Evolutionary conservation across 2,329 filamentous ascomycete genomes (phyloP).

Genomic region (Scedosporium dehoogii): DNA sequence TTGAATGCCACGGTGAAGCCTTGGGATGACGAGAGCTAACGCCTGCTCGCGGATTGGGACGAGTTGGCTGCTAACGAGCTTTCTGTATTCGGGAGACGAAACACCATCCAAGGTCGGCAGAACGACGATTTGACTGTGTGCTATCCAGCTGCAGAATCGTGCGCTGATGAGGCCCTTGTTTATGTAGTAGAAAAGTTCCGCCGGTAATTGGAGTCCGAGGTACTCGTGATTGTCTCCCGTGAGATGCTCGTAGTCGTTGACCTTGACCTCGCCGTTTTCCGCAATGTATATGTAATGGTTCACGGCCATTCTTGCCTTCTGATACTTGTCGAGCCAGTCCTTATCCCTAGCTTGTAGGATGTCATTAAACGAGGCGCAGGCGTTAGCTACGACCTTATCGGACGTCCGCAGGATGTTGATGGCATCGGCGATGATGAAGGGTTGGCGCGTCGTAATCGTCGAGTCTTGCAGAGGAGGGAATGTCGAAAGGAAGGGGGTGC

Average conservation of each 20-base stretch:
- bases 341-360: conserved; percentile 61
- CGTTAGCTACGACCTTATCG: conserved; percentile 58
- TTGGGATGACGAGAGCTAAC: conserved; percentile 67
- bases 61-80: conserved; percentile 65
- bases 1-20: conserved; percentile 74
- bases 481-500: conserved; percentile 67
- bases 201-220: conserved; percentile 78
- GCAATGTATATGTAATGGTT: conserved; percentile 81
- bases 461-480: conserved; percentile 67
- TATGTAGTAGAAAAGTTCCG: conserved; percentile 85
- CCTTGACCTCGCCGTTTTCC: conserved; percentile 64
- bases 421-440: conserved; percentile 61
- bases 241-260: conserved; percentile 61
- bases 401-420: conserved; percentile 64
- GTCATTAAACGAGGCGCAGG: conserved; percentile 72
- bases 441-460: conserved; percentile 42
- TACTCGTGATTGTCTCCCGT: conserved; percentile 83
- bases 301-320: conserved; percentile 73
- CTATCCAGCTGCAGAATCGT: conserved; percentile 71
- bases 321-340: conserved; percentile 77
- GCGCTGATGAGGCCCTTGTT: conserved; percentile 73
- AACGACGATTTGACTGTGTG: conserved; percentile 67
- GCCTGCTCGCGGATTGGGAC: conserved; percentile 66
- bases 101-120: conserved; percentile 80
- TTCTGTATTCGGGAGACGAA: conserved; percentile 69